Evolutionary conservation across 148 eudicot genomes (phyloP).

Genomic region (Cornus suecica): DNA sequence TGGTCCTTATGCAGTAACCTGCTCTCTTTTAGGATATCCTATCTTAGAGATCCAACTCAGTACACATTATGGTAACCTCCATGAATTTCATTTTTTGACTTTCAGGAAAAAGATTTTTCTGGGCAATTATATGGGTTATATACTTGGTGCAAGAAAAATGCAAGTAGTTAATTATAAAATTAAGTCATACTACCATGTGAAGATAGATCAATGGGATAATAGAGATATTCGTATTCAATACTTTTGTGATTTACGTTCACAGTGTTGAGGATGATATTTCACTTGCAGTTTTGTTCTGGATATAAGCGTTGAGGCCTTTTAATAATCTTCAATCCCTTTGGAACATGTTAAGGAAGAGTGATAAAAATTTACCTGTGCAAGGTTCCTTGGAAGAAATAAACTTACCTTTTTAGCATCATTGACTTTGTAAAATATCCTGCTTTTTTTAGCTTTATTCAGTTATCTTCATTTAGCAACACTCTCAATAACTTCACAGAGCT

Average conservation of each 20-base stretch:
- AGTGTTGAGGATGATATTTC: not conserved
- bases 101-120: not conserved
- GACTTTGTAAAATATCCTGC: not conserved
- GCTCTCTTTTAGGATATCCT: not conserved
- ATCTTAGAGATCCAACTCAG: not conserved
- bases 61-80: not conserved
- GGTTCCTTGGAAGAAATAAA: not conserved
- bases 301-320: not conserved
- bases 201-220: not conserved
- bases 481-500: conserved; percentile 38
- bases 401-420: not conserved
- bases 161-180: not conserved
- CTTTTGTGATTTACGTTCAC: too few relatives aligned
- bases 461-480: not conserved
- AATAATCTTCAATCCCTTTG: not conserved
- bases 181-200: not conserved
- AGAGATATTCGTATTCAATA: not conserved
- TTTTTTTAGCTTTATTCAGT: not conserved
- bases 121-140: not conserved
- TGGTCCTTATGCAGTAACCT: not conserved
- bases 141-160: not conserved
- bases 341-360: not conserved
- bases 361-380: not conserved
- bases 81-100: not conserved
- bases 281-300: not conserved